These are phyloP conservation scores for Pseudofabraea citricarpa DNA, from an alignment of 2,329 filamentous ascomycete species.

Conservation along the genomic window DNA sequence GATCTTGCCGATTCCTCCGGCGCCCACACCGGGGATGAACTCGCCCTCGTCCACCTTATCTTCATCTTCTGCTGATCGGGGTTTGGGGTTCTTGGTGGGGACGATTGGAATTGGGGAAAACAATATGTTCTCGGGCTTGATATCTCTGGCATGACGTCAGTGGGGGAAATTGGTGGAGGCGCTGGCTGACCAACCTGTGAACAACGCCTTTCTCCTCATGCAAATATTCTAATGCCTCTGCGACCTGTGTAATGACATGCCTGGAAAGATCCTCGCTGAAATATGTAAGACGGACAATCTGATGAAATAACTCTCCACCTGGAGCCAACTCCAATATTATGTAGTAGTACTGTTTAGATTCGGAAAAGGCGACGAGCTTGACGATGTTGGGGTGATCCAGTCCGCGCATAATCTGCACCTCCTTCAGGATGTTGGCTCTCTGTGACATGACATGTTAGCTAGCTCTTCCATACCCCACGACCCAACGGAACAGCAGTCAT, in stretches of 20 bases:
- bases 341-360: slow-evolving; percentile 94
- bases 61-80: slow-evolving; percentile 82
- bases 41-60: slow-evolving; percentile 97
- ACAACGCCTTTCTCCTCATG: slow-evolving; percentile 95
- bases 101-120: slow-evolving; percentile 84
- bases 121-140: slow-evolving; percentile 96
- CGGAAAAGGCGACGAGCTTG: slow-evolving; percentile 87
- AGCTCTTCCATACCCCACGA: neutral
- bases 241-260: slow-evolving; percentile 92
- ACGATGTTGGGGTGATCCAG: slow-evolving; percentile 95
- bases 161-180: slow-evolving; percentile 4
- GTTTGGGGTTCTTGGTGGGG: slow-evolving; percentile 75
- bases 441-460: slow-evolving; percentile 33
- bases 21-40: slow-evolving; percentile 74
- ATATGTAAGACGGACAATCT: slow-evolving; percentile 96
- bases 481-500: slow-evolving; percentile 2
- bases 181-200: slow-evolving; percentile 67
- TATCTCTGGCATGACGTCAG: slow-evolving; percentile 62
- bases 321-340: slow-evolving; percentile 94
- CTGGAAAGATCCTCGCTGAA: slow-evolving; percentile 94
- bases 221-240: slow-evolving; percentile 87
- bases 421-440: slow-evolving; percentile 96
- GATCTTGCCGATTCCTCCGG: slow-evolving; percentile 88
- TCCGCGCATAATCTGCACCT: slow-evolving; percentile 97
- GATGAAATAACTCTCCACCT: slow-evolving; percentile 95